Percentiles rank a stretch among this genome's conserved stretches.
Conservation (phyloP, 495 filamentous ascomycete genomes). For the Aspergillus leporis region DNA sequence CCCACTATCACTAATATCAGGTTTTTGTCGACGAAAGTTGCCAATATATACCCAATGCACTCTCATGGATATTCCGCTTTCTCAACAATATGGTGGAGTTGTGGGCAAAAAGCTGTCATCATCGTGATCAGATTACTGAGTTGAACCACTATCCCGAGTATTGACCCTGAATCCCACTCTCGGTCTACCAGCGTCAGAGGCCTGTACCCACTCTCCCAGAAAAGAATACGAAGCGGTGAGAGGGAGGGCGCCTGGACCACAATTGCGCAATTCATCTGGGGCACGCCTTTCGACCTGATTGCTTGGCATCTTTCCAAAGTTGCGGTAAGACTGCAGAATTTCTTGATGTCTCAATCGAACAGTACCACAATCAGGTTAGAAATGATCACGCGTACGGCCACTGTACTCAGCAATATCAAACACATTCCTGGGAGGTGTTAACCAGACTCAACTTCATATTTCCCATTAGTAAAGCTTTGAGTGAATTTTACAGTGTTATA, state of each 20-base stretch:
- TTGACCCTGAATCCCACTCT: background rate
- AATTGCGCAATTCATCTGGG: conserved; percentile 1
- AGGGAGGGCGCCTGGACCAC: background rate
- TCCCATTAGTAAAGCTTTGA: too few relatives aligned
- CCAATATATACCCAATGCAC: too few relatives aligned
- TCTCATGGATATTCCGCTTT: too few relatives aligned
- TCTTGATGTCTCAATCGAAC: background rate
- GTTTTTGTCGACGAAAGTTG: background rate
- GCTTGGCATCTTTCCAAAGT: conserved; percentile 6
- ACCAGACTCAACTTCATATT: too few relatives aligned
- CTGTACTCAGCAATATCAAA: background rate
- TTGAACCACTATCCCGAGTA: background rate
- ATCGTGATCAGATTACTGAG: background rate
- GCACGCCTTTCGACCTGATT: background rate
- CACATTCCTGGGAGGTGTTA: too few relatives aligned
- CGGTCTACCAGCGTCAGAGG: background rate
- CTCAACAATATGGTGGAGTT: too few relatives aligned
- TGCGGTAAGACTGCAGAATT: background rate
- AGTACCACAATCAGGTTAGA: too few relatives aligned
- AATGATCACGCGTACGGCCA: background rate
- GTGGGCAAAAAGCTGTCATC: background rate
- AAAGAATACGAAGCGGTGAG: conserved; percentile 14
- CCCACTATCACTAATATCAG: background rate
- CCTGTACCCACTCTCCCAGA: background rate
- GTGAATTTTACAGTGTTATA: too few relatives aligned